phyloP scores from a whole-genome alignment of 106 monocot species.

The Phalaenopsis equestris region DNA sequence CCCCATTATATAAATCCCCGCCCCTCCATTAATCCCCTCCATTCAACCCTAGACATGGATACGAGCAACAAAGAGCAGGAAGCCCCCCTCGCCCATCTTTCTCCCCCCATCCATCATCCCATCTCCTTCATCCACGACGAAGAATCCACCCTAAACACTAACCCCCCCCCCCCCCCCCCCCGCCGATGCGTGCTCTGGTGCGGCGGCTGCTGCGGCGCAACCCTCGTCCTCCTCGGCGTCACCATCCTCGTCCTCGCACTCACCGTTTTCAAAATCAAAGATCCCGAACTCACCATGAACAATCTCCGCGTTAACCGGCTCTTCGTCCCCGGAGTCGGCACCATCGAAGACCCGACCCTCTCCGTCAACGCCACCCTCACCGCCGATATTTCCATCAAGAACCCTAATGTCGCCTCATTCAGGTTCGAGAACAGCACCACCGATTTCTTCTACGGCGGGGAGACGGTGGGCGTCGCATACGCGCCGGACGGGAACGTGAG shows the following conservation, averaged over 20 bases:
- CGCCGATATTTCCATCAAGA: constrained; percentile 45
- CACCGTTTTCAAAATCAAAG: constrained; percentile 36
- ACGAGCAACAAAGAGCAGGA: neutral
- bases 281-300: constrained; percentile 34
- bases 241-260: constrained; percentile 36
- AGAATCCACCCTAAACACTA: neutral
- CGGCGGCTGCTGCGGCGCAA: constrained; percentile 22
- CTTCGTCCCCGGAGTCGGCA: neutral
- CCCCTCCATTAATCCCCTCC: too few species aligned
- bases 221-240: constrained; percentile 27
- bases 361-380: constrained; percentile 33
- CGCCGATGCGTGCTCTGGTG: constrained; percentile 21
- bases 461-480: constrained; percentile 39
- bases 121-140: neutral
- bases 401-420: constrained; percentile 57
- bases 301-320: constrained; percentile 12
- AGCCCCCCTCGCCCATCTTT: neutral
- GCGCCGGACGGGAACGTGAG: constrained; percentile 26
- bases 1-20: too few species aligned
- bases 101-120: neutral
- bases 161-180: neutral
- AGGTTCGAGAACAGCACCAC: constrained; percentile 39
- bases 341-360: neutral
- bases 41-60: too few species aligned
- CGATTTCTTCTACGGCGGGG: constrained; percentile 27